These are phyloP conservation scores for Seiridium cupressi DNA, from an alignment of 2,329 filamentous ascomycete species.

Conservation along the genomic window DNA sequence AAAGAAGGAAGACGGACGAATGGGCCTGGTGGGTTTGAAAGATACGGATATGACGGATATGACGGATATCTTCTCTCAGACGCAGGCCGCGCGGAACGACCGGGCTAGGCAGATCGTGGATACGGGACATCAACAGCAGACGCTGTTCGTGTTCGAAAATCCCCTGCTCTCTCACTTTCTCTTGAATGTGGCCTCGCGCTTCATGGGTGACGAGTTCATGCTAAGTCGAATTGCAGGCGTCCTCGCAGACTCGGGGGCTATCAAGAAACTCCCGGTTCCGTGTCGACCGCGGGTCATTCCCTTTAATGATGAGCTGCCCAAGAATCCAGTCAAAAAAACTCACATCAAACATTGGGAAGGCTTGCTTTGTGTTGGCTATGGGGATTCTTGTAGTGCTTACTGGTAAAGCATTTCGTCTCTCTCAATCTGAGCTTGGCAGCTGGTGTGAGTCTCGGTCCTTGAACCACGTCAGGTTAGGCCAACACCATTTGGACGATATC, in stretches of 20 bases:
- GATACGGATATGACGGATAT: conserved; percentile 13
- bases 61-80: conserved; percentile 13
- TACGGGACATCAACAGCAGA: conserved; percentile 14
- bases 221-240: neutral
- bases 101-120: conserved; percentile 12
- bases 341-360: neutral
- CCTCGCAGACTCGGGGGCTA: neutral
- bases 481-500: neutral
- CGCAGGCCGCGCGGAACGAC: conserved; percentile 15
- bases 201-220: neutral
- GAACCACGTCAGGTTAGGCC: no score
- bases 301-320: conserved; percentile 16
- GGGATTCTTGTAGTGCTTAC: neutral
- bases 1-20: neutral
- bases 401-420: neutral
- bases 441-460: neutral
- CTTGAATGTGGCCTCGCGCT: neutral
- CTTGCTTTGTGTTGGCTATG: neutral
- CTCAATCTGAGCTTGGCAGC: neutral
- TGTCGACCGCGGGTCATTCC: conserved; percentile 10
- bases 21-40: conserved; percentile 9
- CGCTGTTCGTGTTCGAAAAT: conserved; percentile 16
- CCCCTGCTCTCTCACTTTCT: conserved; percentile 11
- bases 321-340: neutral
- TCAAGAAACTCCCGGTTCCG: conserved; percentile 11